A percentile compares a stretch with the other conserved stretches of the same genome.
Conservation (phyloP, 306 rosid genomes). For the Quercus suber region DNA sequence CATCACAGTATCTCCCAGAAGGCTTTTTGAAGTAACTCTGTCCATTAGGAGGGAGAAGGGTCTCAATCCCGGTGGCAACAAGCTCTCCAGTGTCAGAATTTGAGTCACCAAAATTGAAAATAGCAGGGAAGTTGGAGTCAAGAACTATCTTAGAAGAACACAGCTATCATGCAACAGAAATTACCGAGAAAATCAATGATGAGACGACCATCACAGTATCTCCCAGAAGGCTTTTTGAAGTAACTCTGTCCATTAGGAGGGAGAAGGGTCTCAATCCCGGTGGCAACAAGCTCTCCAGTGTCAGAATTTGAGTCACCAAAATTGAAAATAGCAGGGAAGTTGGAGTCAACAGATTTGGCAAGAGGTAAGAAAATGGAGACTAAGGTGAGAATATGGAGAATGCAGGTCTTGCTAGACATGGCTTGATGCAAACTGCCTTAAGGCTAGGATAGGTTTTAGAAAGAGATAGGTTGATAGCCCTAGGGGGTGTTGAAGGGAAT, state of each 20-base stretch:
- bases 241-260: slow-evolving; percentile 67
- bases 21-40: slow-evolving; percentile 55
- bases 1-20: slow-evolving; percentile 91
- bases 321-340: slow-evolving; percentile 70
- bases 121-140: slow-evolving; percentile 56
- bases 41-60: slow-evolving; percentile 64
- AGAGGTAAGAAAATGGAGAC: slow-evolving; percentile 36
- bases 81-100: slow-evolving; percentile 87
- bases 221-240: slow-evolving; percentile 74
- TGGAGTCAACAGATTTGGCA: slow-evolving; percentile 47
- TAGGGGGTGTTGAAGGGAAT: neutral
- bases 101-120: slow-evolving; percentile 87
- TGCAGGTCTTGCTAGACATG: slow-evolving; percentile 39
- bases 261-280: slow-evolving; percentile 61
- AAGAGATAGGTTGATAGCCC: neutral
- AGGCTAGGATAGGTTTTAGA: too few species aligned
- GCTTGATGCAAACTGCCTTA: neutral
- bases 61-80: slow-evolving; percentile 63
- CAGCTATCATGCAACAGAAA: neutral
- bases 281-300: slow-evolving; percentile 61
- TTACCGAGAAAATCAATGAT: slow-evolving; percentile 77
- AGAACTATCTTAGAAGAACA: neutral
- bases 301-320: slow-evolving; percentile 95
- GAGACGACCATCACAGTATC: slow-evolving; percentile 91
- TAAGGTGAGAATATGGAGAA: slow-evolving; percentile 32